Base-by-base conservation (phyloP, 768 basidiomycete genomes). In the Amanita exitialis region DNA sequence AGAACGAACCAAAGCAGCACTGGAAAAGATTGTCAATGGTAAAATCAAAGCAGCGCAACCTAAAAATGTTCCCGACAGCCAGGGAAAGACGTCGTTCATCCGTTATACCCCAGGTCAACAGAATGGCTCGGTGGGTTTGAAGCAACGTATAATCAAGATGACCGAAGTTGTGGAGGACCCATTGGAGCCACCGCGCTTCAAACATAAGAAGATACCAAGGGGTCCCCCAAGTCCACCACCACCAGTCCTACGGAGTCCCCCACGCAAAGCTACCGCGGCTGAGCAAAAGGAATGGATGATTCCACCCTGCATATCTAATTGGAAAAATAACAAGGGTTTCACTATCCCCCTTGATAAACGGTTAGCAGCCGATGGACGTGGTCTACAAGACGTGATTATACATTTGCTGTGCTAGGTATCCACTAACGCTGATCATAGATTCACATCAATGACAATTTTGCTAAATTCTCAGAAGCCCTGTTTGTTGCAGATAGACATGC, bases 241-340 rank as follows among this genome's bases (percentile, higher is more conserved):
- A 2, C 96, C 96, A 15, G 90, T 98, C 2, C 71, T 99, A 34
- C 82, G 94, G 35, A 92, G 88, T 72, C 96, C 96, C 9, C 96
- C 96, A 5, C 77, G 96, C 49, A 94, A 96, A 61, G 94, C 93
- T 3, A 95, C 95, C 0, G 88, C 90, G 6, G 89, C 91, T 50
- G 96, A 99, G 63, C 95, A 97, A 70, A 99, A 98, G 70, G 96
- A 98, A 61, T 98, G 96, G 96, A 96, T 97, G 93, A 97, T 99
- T 52, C 96, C 96, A 15, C 96, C 96, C 15, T 98, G 95, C 66
- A 97, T 99, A 54, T 95, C 91, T 23, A 99, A 99, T 69, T 99
- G 96, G 96, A 99, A 99, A 74, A 99, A 99, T 74, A 97, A 98
- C 82, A 99, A 98, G 70, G 96, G 96, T 78, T 99, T 94, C 66